phyloP scores from a whole-genome alignment of 129 eudicot species.

The Silybum marianum region DNA sequence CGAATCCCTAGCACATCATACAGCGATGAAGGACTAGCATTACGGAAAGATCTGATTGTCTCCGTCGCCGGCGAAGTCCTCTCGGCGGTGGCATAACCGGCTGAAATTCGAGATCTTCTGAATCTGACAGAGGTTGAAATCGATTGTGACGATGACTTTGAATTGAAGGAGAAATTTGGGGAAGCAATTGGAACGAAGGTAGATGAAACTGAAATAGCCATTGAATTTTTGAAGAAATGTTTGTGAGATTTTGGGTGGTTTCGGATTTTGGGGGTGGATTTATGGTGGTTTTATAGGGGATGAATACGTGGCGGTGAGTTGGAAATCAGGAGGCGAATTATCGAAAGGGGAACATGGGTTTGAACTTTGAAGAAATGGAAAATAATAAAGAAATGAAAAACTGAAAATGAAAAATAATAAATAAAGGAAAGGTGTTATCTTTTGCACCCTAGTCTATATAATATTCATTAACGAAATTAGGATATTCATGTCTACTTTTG shows the following conservation, averaged over 20 bases:
- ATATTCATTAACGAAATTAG: too few relatives aligned
- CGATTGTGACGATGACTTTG: not conserved
- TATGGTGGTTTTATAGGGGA: not conserved
- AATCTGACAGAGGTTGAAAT: not conserved
- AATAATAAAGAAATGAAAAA: too few relatives aligned
- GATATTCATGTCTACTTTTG: too few relatives aligned
- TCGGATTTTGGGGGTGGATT: not conserved
- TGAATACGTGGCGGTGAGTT: conserved; percentile 22
- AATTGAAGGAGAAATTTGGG: not conserved
- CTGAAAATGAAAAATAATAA: too few relatives aligned
- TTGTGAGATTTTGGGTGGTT: not conserved
- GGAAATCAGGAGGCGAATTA: conserved; percentile 1
- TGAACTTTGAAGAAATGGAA: not conserved
- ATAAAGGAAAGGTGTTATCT: too few relatives aligned
- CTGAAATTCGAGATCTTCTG: conserved; percentile 3
- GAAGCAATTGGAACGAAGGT: not conserved
- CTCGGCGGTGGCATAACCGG: conserved; percentile 17
- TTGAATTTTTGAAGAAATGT: conserved; percentile 5
- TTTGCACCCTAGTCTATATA: too few relatives aligned
- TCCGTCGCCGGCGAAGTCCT: conserved; percentile 4
- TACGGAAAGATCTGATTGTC: not conserved
- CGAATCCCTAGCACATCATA: conserved; percentile 28
- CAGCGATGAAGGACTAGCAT: conserved; percentile 8
- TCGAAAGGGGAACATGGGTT: not conserved
- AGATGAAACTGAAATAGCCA: conserved; percentile 20